Evolutionary conservation across 257 asterid genomes (phyloP).

Genomic region (Striga asiatica): DNA sequence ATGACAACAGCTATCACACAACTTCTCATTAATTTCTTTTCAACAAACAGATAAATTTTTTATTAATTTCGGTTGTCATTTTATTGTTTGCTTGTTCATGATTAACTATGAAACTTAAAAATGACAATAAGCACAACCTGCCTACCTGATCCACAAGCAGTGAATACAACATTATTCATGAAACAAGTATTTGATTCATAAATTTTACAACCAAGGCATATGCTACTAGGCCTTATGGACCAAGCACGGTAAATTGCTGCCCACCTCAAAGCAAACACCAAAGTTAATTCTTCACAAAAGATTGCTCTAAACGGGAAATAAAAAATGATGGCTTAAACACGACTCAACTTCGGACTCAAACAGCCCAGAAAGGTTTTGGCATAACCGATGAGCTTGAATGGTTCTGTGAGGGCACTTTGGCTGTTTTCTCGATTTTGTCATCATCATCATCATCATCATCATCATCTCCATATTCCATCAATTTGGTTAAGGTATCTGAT

Average conservation of each 20-base stretch:
- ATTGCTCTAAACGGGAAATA: neutral
- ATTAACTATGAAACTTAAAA: neutral
- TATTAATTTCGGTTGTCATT: neutral
- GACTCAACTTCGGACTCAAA: slow-evolving; percentile 28
- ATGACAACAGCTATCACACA: neutral
- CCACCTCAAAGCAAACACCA: neutral
- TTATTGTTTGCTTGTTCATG: neutral
- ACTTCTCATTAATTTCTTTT: neutral
- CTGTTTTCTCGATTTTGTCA: slow-evolving; percentile 9
- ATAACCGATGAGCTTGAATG: slow-evolving; percentile 19
- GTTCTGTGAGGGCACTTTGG: slow-evolving; percentile 16
- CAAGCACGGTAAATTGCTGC: neutral
- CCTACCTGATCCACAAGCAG: neutral
- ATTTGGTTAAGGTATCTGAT: slow-evolving; percentile 67
- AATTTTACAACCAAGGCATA: slow-evolving; percentile 6
- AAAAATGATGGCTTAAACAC: neutral
- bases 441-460: slow-evolving; percentile 46
- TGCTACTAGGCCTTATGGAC: neutral
- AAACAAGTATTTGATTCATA: neutral
- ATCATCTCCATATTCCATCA: slow-evolving; percentile 93
- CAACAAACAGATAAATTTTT: neutral
- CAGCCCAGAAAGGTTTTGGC: slow-evolving; percentile 78
- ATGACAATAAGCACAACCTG: neutral
- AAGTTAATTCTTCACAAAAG: neutral
- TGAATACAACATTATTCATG: neutral